These are phyloP conservation scores for Calvatia gigantea DNA, from an alignment of 768 basidiomycete species.

Conservation along the genomic window DNA sequence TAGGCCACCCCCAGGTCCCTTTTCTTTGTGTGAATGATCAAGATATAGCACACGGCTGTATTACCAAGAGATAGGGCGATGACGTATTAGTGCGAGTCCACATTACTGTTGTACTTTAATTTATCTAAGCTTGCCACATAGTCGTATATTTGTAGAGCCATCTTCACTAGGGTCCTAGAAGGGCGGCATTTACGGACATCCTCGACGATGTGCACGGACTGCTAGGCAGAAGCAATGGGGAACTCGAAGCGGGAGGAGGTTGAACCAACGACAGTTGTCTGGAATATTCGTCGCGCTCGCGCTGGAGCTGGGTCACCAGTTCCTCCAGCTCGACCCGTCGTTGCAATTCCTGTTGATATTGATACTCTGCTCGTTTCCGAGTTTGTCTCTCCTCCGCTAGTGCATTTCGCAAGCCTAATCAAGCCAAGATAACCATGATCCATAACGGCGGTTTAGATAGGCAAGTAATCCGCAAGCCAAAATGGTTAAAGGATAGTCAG, in stretches of 20 bases:
- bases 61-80: too few species aligned
- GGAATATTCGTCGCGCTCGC: constrained; percentile 6
- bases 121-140: not conserved
- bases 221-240: constrained; percentile 9
- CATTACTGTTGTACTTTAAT: not conserved
- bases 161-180: not conserved
- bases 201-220: constrained; percentile 7
- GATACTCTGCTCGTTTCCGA: constrained; percentile 8
- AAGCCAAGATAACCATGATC: not conserved
- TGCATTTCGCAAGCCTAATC: constrained; percentile 3
- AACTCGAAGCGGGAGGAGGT: not conserved
- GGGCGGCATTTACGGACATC: not conserved
- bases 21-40: too few species aligned
- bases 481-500: not conserved
- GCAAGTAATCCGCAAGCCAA: not conserved
- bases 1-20: too few species aligned
- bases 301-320: constrained; percentile 8
- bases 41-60: too few species aligned
- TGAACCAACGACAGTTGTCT: not conserved
- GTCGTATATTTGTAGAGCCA: not conserved
- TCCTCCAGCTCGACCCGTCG: constrained; percentile 12
- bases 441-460: not conserved
- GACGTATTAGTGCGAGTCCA: not conserved
- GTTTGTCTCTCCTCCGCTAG: constrained; percentile 4
- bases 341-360: constrained; percentile 4